Base-by-base conservation (phyloP, 345 rosid species). In the Microcos paniculata region DNA sequence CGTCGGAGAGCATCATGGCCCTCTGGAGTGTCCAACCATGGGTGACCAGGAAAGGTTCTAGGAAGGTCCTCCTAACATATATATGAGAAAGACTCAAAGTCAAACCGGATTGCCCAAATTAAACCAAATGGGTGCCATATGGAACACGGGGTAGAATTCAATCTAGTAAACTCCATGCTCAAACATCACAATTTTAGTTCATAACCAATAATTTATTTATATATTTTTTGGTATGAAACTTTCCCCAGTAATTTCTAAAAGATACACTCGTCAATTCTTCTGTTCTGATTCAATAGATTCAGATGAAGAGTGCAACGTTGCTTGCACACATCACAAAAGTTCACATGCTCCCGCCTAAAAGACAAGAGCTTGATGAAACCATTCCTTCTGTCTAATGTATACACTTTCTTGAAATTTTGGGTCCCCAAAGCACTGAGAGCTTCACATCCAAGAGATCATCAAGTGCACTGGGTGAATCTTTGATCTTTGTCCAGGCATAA, bases 1-100 rank as follows among this genome's bases (percentile, higher is more conserved):
- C 98, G 96, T 43, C 98, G 78, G 28, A 96, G 87, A 56, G 99
- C 76, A 74, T 96, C 94, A 85, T 96, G 99, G 68, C 99, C 99
- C 73, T 96, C 97, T 24, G 92, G 91, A 62, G 99, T 96, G 87
- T 96, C 99, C 85, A 96, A 82, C 99, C 99, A 96, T 13, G 98
- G 92, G 77, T 96, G 99, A 61, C 99, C 99, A 19, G 99, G 99
- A 85, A 96, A 96, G 68, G 99, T 96, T 30, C 99, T 82, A 14
- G 98, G 97, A 68, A 96, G 85, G 86, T 96, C 99, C 99, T 96
- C 85, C 84, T 82, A 49, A 31, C 43, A n/a, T n/a, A 76, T 10
- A 81, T n/a, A 72, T 68, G 55, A 72, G 48, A 49, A 51, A 56
- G 19, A 31, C 49, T 42, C 77, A 67, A 55, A 72, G n/a, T 48